Percentiles rank a stretch among this genome's conserved stretches.
These are phyloP conservation scores for Ramaria sp. DNA, from an alignment of 768 basidiomycete genomes.

Conservation along the genomic window DNA sequence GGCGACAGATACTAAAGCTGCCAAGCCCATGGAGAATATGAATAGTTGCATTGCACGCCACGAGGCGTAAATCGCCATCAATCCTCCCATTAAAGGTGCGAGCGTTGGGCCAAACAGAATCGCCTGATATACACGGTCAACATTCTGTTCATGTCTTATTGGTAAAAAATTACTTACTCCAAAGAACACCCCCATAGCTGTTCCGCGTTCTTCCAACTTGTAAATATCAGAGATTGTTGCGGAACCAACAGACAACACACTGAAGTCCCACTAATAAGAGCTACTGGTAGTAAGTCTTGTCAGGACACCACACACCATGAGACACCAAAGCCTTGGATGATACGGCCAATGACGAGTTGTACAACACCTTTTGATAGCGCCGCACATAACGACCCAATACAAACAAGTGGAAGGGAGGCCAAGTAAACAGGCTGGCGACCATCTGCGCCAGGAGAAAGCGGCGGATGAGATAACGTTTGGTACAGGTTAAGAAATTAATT, in stretches of 20 bases:
- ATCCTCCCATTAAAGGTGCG: slow-evolving; percentile 6
- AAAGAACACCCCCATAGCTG: slow-evolving; percentile 48
- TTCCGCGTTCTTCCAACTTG: slow-evolving; percentile 6
- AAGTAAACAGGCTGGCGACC: slow-evolving; percentile 56
- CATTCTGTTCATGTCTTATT: neutral
- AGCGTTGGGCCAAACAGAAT: slow-evolving; percentile 23
- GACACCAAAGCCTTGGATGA: slow-evolving; percentile 35
- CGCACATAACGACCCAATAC: slow-evolving; percentile 51
- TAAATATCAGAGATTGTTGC: slow-evolving; percentile 30
- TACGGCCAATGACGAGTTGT: slow-evolving; percentile 47
- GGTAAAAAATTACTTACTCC: slow-evolving; percentile 9
- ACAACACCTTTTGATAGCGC: slow-evolving; percentile 33
- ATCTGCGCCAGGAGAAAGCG: slow-evolving; percentile 28
- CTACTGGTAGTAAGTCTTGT: too few species aligned
- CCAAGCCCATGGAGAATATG: slow-evolving; percentile 31
- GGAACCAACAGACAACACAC: slow-evolving; percentile 38
- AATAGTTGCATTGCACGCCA: slow-evolving; percentile 52
- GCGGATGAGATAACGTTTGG: too few species aligned
- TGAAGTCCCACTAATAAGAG: slow-evolving; percentile 38
- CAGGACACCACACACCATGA: too few species aligned
- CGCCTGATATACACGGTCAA: neutral
- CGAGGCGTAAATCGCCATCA: slow-evolving; percentile 21
- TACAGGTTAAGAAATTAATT: too few species aligned
- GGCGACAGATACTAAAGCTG: slow-evolving; percentile 29
- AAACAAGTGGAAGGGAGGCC: slow-evolving; percentile 44